Evolutionary conservation across 441 rosid genomes (phyloP).

Genomic region (Geranium incanum): DNA sequence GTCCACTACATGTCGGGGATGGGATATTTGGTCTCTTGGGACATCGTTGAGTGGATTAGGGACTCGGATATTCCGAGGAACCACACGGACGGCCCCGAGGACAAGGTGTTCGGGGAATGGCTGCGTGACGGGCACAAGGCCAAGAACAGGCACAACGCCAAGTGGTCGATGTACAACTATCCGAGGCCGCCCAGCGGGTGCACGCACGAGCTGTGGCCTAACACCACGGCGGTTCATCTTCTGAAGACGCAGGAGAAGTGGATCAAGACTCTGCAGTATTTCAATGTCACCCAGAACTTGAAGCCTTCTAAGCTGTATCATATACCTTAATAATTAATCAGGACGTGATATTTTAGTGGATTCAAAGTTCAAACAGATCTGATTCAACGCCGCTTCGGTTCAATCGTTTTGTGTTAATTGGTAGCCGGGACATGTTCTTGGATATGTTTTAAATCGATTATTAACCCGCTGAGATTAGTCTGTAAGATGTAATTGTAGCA

Average conservation of each 20-base stretch:
- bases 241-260: constrained; percentile 72
- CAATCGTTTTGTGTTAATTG: no score
- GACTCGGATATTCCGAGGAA: constrained; percentile 57
- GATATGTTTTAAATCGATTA: no score
- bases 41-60: constrained; percentile 66
- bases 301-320: constrained; percentile 81
- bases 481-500: no score
- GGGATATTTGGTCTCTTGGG: constrained; percentile 85
- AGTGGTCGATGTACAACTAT: constrained; percentile 77
- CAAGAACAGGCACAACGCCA: constrained; percentile 57
- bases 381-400: no score
- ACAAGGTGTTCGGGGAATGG: constrained; percentile 64
- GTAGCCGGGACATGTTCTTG: no score
- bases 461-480: no score
- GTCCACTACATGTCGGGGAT: constrained; percentile 80
- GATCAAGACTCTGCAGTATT: constrained; percentile 54
- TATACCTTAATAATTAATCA: constrained; percentile 30
- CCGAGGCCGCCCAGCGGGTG: constrained; percentile 54
- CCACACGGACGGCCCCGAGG: constrained; percentile 64
- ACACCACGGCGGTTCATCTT: constrained; percentile 63
- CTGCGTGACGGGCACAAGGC: constrained; percentile 54
- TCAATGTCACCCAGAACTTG: constrained; percentile 62
- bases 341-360: no score
- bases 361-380: no score
- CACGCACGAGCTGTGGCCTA: constrained; percentile 73